Conservation (phyloP, 2,329 filamentous ascomycete genomes). For the Sordariomycetes sp. region DNA sequence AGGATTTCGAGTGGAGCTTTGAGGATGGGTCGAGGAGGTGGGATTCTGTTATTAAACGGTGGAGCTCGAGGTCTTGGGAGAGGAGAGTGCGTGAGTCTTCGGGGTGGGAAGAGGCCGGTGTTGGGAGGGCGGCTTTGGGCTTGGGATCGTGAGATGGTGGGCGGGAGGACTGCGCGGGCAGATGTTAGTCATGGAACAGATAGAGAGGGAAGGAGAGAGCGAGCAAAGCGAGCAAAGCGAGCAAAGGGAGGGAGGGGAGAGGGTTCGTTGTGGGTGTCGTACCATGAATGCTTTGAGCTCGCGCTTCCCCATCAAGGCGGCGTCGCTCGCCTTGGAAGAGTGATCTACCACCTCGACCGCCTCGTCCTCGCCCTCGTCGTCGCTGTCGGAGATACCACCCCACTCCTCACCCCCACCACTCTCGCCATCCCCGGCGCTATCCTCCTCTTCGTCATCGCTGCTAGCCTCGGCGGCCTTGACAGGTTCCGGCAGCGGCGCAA, state of each 20-base stretch:
- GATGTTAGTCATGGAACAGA: conserved; percentile 3
- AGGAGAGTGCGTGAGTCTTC: conserved; percentile 58
- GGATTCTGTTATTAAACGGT: conserved; percentile 81
- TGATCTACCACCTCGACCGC: conserved; percentile 51
- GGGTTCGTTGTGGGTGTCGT: conserved; percentile 4
- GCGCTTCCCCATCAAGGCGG: conserved; percentile 42
- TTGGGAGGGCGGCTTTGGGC: conserved; percentile 11
- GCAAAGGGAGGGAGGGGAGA: not conserved
- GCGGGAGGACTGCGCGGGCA: conserved; percentile 27
- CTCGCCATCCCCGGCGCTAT: conserved; percentile 14
- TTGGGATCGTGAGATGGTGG: conserved; percentile 24
- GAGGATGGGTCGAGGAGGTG: conserved; percentile 51
- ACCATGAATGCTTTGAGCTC: conserved; percentile 74
- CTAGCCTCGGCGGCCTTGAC: conserved; percentile 12
- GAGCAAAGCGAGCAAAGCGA: too few species aligned
- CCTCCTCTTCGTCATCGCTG: conserved; percentile 15
- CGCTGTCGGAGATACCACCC: conserved; percentile 11
- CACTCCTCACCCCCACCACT: conserved; percentile 17
- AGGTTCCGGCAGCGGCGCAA: conserved; percentile 51
- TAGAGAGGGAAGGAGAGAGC: not conserved
- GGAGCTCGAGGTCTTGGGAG: conserved; percentile 84
- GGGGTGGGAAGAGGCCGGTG: conserved; percentile 19
- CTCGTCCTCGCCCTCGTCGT: conserved; percentile 9
- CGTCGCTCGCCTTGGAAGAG: conserved; percentile 24
- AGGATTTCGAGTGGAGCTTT: conserved; percentile 23